Conservation (phyloP, 2,329 filamentous ascomycete genomes). For the Aspergillus sojae region DNA sequence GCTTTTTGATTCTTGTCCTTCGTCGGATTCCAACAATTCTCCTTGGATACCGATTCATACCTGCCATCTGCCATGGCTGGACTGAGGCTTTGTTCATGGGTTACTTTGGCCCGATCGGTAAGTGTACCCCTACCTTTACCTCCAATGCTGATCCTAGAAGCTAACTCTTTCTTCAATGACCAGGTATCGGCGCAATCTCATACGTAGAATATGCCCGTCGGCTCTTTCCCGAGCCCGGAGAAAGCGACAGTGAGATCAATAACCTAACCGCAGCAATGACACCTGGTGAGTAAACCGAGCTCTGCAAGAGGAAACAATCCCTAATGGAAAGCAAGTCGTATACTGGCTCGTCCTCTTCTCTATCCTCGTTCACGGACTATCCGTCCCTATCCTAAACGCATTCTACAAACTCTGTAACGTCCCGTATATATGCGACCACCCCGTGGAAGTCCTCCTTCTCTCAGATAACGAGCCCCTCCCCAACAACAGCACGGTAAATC, state of each 20-base stretch:
- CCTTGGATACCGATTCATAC: constrained; percentile 59
- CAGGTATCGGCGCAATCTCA: constrained; percentile 49
- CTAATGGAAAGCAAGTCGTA: constrained; percentile 33
- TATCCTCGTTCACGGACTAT: constrained; percentile 43
- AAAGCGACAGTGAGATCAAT: constrained; percentile 46
- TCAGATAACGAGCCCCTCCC: constrained; percentile 40
- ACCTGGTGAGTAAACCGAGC: constrained; percentile 31
- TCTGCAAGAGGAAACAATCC: not conserved
- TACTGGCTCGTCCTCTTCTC: constrained; percentile 51
- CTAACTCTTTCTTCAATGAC: not conserved
- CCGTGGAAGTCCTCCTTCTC: constrained; percentile 35
- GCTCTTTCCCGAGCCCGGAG: constrained; percentile 45
- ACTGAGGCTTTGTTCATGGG: constrained; percentile 65
- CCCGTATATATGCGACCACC: constrained; percentile 34
- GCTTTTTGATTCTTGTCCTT: constrained; percentile 56
- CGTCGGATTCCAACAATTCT: constrained; percentile 61
- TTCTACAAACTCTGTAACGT: constrained; percentile 37
- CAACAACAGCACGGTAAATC: constrained; percentile 36
- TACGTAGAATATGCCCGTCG: constrained; percentile 51
- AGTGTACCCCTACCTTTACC: not conserved
- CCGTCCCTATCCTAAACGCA: constrained; percentile 38
- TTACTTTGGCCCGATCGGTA: constrained; percentile 53
- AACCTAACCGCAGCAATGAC: constrained; percentile 43
- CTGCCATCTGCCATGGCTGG: constrained; percentile 53
- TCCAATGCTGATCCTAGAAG: not conserved